Conservation (phyloP, 805 yeast species). For the Saccharomyces eubayanus region DNA sequence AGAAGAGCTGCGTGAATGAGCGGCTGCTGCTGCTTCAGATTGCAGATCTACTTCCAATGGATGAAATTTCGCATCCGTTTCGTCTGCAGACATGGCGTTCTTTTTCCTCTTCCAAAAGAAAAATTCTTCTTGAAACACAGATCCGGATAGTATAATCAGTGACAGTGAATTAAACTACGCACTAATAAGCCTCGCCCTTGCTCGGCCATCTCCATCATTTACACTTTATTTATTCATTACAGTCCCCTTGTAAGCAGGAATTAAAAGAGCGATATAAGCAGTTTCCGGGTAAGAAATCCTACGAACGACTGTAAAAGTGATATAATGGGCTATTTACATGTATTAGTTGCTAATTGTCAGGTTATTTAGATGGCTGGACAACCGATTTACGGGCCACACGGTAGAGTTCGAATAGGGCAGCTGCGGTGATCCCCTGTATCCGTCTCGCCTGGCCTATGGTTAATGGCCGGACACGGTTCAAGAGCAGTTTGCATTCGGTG, state of each 20-base stretch:
- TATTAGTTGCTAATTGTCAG: background rate
- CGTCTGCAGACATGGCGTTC: background rate
- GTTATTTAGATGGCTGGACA: background rate
- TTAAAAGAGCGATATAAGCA: background rate
- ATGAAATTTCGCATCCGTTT: background rate
- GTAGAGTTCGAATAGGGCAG: slow-evolving; percentile 76
- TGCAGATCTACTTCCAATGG: background rate
- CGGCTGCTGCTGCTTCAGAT: background rate
- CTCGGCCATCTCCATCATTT: background rate
- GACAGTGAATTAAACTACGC: background rate
- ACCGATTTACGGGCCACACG: slow-evolving; percentile 34
- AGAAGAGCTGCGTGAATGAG: background rate
- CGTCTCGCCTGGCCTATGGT: slow-evolving; percentile 94
- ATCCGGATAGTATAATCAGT: background rate
- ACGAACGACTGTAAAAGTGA: background rate
- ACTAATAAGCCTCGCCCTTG: background rate
- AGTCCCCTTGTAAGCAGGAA: background rate
- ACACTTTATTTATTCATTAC: background rate
- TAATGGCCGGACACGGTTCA: slow-evolving; percentile 71
- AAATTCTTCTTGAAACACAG: background rate
- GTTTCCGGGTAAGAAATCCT: background rate
- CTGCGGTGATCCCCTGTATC: slow-evolving; percentile 91
- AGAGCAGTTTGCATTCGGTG: slow-evolving; percentile 58
- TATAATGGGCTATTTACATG: background rate
- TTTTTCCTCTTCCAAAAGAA: background rate